These are phyloP conservation scores for Xylariaceae sp. DNA, from an alignment of 2,329 filamentous ascomycete species.

Conservation along the genomic window DNA sequence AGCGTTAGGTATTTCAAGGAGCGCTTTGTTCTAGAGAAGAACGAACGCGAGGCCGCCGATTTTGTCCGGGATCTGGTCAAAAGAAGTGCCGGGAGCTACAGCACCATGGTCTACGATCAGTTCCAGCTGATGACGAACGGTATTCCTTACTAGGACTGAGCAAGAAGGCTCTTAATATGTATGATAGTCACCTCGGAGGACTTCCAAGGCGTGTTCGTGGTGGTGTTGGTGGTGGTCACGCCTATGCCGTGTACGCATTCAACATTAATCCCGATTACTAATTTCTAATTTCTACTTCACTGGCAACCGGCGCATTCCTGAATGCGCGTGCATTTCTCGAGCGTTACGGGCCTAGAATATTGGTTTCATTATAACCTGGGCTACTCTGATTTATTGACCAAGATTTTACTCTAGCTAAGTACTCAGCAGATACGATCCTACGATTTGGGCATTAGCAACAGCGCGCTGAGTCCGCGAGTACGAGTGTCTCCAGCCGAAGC, in stretches of 20 bases:
- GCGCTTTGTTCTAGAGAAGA: constrained; percentile 87
- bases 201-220: no score
- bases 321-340: neutral
- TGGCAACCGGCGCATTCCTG: neutral
- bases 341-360: no score
- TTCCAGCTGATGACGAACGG: constrained; percentile 97
- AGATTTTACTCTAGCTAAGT: no score
- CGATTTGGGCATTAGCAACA: no score
- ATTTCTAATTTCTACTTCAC: neutral
- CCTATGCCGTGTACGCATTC: neutral
- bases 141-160: constrained; percentile 70
- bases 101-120: constrained; percentile 93
- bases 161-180: neutral
- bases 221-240: neutral
- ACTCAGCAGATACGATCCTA: no score
- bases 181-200: neutral
- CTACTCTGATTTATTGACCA: no score
- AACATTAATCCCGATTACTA: neutral
- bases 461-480: no score
- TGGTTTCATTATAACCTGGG: no score
- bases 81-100: constrained; percentile 86
- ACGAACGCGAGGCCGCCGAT: constrained; percentile 86
- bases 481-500: no score
- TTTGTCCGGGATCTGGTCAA: constrained; percentile 87
- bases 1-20: constrained; percentile 90